Percentiles rank a stretch among this genome's conserved stretches.
These are phyloP conservation scores for Fusarium circinatum DNA, from an alignment of 2,329 filamentous ascomycete species.

Conservation along the genomic window DNA sequence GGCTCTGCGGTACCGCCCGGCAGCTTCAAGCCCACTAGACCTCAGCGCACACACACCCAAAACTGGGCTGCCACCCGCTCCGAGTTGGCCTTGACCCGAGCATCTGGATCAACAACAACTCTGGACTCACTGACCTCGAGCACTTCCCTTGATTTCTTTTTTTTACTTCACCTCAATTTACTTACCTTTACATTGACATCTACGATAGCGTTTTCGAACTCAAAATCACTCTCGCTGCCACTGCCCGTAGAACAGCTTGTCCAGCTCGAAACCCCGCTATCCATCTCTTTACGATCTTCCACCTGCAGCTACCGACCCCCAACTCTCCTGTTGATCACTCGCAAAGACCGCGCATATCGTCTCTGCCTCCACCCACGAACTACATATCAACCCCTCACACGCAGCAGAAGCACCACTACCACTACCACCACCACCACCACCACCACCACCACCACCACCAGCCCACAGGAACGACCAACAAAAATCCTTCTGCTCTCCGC, in stretches of 20 bases:
- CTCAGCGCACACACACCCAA: constrained; percentile 31
- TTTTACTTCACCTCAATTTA: constrained; percentile 4
- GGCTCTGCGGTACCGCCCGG: constrained; percentile 17
- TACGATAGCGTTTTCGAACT: constrained; percentile 4
- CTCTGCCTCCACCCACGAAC: constrained; percentile 34
- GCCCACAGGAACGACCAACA: not conserved
- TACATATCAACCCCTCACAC: constrained; percentile 35
- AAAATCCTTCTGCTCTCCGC: constrained; percentile 5
- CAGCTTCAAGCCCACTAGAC: constrained; percentile 17
- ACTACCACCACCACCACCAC: not conserved
- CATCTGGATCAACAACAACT: constrained; percentile 43
- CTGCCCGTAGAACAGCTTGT: constrained; percentile 12
- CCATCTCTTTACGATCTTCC: constrained; percentile 5
- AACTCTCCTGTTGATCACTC: constrained; percentile 38
- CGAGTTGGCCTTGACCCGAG: constrained; percentile 41
- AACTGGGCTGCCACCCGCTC: constrained; percentile 43
- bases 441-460: not conserved
- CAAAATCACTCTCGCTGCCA: constrained; percentile 4
- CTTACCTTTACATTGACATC: not conserved
- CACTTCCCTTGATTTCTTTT: not conserved
- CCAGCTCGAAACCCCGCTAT: not conserved
- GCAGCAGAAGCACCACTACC: not conserved
- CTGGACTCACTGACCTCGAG: not conserved
- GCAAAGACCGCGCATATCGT: constrained; percentile 33
- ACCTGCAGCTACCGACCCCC: constrained; percentile 24